Conservation (phyloP, 495 filamentous ascomycete genomes). For the Trichocladium antarcticum region DNA sequence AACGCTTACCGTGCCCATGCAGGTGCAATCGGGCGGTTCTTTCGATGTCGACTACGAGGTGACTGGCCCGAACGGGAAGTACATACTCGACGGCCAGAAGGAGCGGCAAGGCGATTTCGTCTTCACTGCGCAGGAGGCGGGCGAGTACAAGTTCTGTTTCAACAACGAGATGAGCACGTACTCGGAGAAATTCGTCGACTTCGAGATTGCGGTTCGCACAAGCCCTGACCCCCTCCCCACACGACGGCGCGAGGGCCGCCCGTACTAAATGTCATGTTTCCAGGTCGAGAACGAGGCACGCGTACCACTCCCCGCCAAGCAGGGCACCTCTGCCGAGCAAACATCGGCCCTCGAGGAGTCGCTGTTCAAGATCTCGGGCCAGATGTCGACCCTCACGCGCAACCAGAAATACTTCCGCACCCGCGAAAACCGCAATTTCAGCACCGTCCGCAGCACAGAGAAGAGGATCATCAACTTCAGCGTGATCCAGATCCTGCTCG, state of each 20-base stretch:
- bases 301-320: slow-evolving; percentile 74
- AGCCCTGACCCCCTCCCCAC: not conserved
- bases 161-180: slow-evolving; percentile 98
- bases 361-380: slow-evolving; percentile 85
- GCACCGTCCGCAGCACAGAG: slow-evolving; percentile 94
- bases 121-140: slow-evolving; percentile 86
- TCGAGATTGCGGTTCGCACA: slow-evolving; percentile 80
- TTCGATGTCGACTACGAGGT: slow-evolving; percentile 95
- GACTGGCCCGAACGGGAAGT: slow-evolving; percentile 66
- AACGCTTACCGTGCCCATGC: slow-evolving; percentile 1
- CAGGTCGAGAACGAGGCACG: slow-evolving; percentile 92
- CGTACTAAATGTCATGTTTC: slow-evolving; percentile 8
- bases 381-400: slow-evolving; percentile 89
- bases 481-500: slow-evolving; percentile 80
- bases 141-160: slow-evolving; percentile 97
- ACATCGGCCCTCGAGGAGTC: slow-evolving; percentile 86
- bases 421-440: slow-evolving; percentile 96
- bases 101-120: slow-evolving; percentile 97
- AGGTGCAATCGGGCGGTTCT: slow-evolving; percentile 94
- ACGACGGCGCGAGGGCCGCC: too few relatives aligned
- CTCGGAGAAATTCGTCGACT: slow-evolving; percentile 95
- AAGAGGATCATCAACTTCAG: slow-evolving; percentile 94
- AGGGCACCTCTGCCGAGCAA: slow-evolving; percentile 86
- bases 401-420: slow-evolving; percentile 99
- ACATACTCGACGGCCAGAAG: slow-evolving; percentile 78